A percentile compares a stretch with the other conserved stretches of the same genome.
These are phyloP conservation scores for Chlorella sorokiniana DNA, from an alignment of 139 green algal genomes.

Conservation along the genomic window DNA sequence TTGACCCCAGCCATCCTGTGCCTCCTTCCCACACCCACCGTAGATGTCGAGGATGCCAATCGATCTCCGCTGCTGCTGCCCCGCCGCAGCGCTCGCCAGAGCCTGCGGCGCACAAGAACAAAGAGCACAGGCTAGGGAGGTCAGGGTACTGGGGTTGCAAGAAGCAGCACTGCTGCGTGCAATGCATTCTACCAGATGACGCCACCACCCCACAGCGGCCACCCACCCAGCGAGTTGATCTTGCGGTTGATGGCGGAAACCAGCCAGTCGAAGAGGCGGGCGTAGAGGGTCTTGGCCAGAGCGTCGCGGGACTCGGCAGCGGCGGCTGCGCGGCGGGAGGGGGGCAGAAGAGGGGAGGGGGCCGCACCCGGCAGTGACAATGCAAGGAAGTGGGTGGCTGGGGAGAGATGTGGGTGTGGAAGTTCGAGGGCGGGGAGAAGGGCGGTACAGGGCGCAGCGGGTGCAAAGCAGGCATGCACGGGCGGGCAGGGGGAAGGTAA, in stretches of 20 bases:
- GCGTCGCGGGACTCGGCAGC: constrained; percentile 74
- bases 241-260: constrained; percentile 82
- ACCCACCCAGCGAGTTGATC: constrained; percentile 51
- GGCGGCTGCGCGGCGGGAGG: constrained; percentile 41
- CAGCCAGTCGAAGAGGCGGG: constrained; percentile 84
- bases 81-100: neutral
- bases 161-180: neutral
- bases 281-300: constrained; percentile 90
- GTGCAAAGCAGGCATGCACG: neutral
- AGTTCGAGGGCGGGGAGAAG: neutral
- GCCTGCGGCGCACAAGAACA: neutral
- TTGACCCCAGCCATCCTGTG: neutral
- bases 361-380: too few species aligned
- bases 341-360: too few species aligned
- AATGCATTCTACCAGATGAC: neutral
- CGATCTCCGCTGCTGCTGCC: constrained; percentile 12
- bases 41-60: constrained; percentile 77
- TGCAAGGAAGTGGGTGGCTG: neutral
- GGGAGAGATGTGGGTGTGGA: neutral
- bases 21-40: neutral
- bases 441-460: neutral
- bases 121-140: constrained; percentile 33
- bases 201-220: neutral
- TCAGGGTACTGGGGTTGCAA: neutral
- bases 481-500: too few species aligned